Evolutionary conservation across 768 basidiomycete species (phyloP).

Genomic region (Cystofilobasidium capitatum): DNA sequence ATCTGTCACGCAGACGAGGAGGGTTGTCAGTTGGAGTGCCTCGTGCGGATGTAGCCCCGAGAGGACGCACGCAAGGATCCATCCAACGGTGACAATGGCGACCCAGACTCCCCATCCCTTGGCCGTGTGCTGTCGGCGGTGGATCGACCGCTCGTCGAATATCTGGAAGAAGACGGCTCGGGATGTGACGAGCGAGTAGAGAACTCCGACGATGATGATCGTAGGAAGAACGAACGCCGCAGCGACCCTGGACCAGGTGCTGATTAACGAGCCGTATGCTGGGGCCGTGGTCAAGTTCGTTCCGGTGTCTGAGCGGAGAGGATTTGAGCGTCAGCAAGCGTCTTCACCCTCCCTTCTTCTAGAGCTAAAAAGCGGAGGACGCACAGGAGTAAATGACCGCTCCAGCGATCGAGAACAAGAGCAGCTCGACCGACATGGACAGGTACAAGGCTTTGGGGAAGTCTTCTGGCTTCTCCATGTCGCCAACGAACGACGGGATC

Average conservation of each 20-base stretch:
- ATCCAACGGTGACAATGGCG: constrained; percentile 28
- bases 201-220: constrained; percentile 30
- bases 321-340: not conserved
- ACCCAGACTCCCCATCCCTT: constrained; percentile 31
- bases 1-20: no score
- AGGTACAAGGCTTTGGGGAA: constrained; percentile 33
- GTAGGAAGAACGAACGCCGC: constrained; percentile 30
- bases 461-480: constrained; percentile 31
- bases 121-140: constrained; percentile 29
- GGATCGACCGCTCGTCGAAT: constrained; percentile 30
- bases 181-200: constrained; percentile 28
- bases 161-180: constrained; percentile 33
- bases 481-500: constrained; percentile 32
- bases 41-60: constrained; percentile 18
- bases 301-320: constrained; percentile 19
- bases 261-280: constrained; percentile 31
- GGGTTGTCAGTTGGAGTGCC: not conserved
- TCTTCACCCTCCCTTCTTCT: no score
- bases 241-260: constrained; percentile 26
- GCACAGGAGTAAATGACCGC: constrained; percentile 28
- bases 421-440: constrained; percentile 31
- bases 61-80: constrained; percentile 34
- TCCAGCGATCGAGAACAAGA: constrained; percentile 31
- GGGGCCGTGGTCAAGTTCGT: constrained; percentile 25
- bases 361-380: no score